Evolutionary conservation across 2,329 filamentous ascomycete genomes (phyloP), one percentile per base, ranked within the genome.

Genomic region (Aureobasidium sp.): DNA sequence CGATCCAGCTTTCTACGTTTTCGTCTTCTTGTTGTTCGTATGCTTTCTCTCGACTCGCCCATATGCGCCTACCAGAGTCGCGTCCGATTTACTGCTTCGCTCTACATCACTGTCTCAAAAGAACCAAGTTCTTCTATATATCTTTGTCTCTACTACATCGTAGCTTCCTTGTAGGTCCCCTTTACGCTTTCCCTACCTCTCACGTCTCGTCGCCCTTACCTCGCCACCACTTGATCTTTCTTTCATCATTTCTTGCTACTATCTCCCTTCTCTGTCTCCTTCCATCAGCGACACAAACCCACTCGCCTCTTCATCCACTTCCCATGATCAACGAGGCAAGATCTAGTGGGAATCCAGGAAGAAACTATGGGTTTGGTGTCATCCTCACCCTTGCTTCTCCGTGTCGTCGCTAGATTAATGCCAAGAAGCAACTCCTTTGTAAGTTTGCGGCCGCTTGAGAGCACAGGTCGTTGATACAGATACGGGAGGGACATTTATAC

Each of bases 361-460:
- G 29, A 37, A 29, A 41, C 37, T 31, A 41, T 31, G 55, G 41
- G 42, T 37, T n/a, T 37, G 29, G 25, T 25, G 3, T 12, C 29
- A 17, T 52, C 8, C 22, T 9, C 1, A 47, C 55, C 41, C 55
- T 47, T 48, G 39, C 9, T 45, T 9, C 12, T 31, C 11, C 9
- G 5, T 42, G 3, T 45, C 14, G 57, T 60, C 57, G 57, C 57
- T 31, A 60, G 57, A 60, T 39, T 11, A 14, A 60, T 31, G 34
- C 5, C 5, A 9, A 6, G 29, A 31, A 12, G n/a, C 36, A 20
- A 27, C 57, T 60, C 57, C 57, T 60, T 41, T 37, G 31, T 49
- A 49, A 60, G 57, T 60, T 45, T 51, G 57, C 57, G 45, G 45
- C 45, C 34, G 36, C 41, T 59, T 51, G 57, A 60, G 57, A 34